Conservation (phyloP, 768 basidiomycete genomes). For the Mycena rosella region DNA sequence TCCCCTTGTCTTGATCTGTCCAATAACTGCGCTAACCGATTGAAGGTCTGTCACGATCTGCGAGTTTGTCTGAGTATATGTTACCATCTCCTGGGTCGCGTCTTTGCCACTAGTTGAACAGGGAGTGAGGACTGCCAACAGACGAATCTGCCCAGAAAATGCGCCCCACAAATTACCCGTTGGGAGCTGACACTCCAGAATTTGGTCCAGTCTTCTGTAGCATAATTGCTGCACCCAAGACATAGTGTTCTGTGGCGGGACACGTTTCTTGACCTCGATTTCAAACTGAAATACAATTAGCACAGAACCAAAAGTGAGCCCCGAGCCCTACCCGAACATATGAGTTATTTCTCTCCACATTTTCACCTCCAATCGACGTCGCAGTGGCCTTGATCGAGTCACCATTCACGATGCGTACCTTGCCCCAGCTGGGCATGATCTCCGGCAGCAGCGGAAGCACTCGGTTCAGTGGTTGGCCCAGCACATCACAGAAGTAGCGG, state of each 20-base stretch:
- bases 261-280: conserved; percentile 15
- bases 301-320: neutral
- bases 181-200: conserved; percentile 30
- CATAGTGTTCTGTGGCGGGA: neutral
- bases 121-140: conserved; percentile 33
- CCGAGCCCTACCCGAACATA: conserved; percentile 36
- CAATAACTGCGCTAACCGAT: conserved; percentile 29
- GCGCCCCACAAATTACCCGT: neutral
- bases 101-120: conserved; percentile 32
- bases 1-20: conserved; percentile 20
- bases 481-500: conserved; percentile 32
- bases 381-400: conserved; percentile 37
- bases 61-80: neutral
- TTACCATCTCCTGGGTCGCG: conserved; percentile 18
- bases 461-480: neutral
- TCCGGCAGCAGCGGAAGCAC: conserved; percentile 29
- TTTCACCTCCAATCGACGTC: neutral
- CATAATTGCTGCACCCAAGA: neutral
- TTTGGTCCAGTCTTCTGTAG: conserved; percentile 35
- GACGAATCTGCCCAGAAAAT: conserved; percentile 1
- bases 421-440: conserved; percentile 42
- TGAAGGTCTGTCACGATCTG: conserved; percentile 32
- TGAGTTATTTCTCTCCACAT: conserved; percentile 27
- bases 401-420: conserved; percentile 41
- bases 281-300: conserved; percentile 14